Evolutionary conservation across 2,329 filamentous ascomycete species (phyloP), one percentile per base, ranked within the genome.

Genomic region (Sphaceloma murrayae): DNA sequence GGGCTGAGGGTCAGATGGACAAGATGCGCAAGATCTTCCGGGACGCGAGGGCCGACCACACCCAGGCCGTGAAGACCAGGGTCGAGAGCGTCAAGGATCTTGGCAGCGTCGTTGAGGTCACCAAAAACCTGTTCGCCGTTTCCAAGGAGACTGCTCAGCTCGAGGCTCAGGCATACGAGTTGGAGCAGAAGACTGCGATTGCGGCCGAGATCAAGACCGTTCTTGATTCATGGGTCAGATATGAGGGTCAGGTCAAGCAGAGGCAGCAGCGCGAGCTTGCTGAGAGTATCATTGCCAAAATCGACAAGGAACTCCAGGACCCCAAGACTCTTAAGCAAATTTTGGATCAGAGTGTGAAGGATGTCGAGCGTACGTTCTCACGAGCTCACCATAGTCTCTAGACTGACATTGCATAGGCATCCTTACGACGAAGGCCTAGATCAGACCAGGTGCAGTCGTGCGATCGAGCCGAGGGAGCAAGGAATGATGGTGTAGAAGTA

Each of bases 121-220:
- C 91, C 72, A 95, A 95, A 82, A 75, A 80, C 59, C 80, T 98
- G 49, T 98, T 98, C 65, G 85, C 86, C 65, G 88, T 98, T 58
- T 98, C 91, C 62, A 96, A 95, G 88, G 91, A 98, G 79, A 98
- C 91, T 62, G 93, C 91, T 62, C 74, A 83, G 72, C 84, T 96
- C 56, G 91, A 98, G 78, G 82, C 89, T 56, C 70, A 96, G 78
- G 88, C 87, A 54, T 98, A 82, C 70, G 87, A 96, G 77, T 80
- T 96, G 56, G 87, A 96, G 78, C 91, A 98, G 73, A 82, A 81
- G 73, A 95, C 89, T 50, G 84, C 87, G 57, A 75, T 98, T 54
- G 87, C 87, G 48, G 73, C 78, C 53, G 91, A 98, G 77, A 89
- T 89, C 62, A 98, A 95, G 82, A 62, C 76, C 50, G 91, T 96